phyloP scores from a whole-genome alignment of 768 basidiomycete species.

The Tremella yokohamensis region DNA sequence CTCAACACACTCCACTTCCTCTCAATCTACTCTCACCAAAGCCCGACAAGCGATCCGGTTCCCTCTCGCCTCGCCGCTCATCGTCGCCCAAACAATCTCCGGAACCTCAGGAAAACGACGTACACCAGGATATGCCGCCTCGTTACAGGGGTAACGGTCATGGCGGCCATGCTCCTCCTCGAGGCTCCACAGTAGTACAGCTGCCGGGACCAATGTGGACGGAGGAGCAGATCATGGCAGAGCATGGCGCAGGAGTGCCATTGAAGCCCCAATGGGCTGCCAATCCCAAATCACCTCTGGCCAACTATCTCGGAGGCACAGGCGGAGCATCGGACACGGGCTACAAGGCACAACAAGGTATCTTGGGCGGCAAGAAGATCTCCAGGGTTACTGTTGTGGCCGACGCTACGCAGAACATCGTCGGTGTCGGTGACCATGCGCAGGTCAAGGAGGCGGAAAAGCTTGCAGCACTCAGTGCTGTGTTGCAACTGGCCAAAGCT shows the following conservation, averaged over 20 bases:
- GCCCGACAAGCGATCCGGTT: conserved; percentile 6
- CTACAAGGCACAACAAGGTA: conserved; percentile 48
- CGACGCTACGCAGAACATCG: conserved; percentile 48
- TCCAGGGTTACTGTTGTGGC: conserved; percentile 53
- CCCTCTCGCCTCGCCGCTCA: not conserved
- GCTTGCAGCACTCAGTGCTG: conserved; percentile 70
- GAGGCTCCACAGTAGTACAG: conserved; percentile 1
- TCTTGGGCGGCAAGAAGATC: conserved; percentile 46
- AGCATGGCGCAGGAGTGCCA: conserved; percentile 18
- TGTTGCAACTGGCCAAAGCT: conserved; percentile 64
- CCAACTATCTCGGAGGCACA: conserved; percentile 52
- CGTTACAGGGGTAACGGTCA: conserved; percentile 1
- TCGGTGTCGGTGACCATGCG: conserved; percentile 63
- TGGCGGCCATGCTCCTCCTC: not conserved
- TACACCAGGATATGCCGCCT: conserved; percentile 21
- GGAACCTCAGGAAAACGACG: not conserved
- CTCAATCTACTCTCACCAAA: not conserved
- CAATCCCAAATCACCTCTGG: conserved; percentile 60
- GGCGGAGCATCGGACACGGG: conserved; percentile 33
- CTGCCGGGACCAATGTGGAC: conserved; percentile 18
- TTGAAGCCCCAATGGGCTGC: conserved; percentile 48
- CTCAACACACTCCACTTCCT: not conserved
- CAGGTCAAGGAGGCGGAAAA: conserved; percentile 65
- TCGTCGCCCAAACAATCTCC: not conserved
- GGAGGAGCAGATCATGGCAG: conserved; percentile 26